Percentiles rank a stretch among this genome's conserved stretches.
These are phyloP conservation scores for Trichoderma breve DNA, from an alignment of 2,329 filamentous ascomycete species.

Conservation along the genomic window DNA sequence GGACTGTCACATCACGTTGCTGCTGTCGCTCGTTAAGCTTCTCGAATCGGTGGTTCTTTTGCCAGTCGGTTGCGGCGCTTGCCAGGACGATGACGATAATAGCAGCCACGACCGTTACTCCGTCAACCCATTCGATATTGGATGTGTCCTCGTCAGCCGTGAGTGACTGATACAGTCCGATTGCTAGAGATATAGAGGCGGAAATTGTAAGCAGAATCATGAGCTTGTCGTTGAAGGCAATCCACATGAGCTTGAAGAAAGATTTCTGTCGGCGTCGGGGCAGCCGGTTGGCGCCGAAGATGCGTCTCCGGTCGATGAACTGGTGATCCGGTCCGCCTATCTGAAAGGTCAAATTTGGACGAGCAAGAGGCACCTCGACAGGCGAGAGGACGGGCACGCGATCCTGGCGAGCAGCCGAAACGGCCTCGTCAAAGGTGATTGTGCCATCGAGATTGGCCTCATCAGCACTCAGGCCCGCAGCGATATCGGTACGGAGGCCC, in stretches of 20 bases:
- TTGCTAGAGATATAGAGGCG: constrained; percentile 69
- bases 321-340: constrained; percentile 28
- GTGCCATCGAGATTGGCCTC: constrained; percentile 46
- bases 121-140: constrained; percentile 77
- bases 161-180: constrained; percentile 72
- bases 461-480: constrained; percentile 49
- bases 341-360: constrained; percentile 31
- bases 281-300: constrained; percentile 63
- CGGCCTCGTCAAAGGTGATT: constrained; percentile 50
- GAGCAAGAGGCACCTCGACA: constrained; percentile 23
- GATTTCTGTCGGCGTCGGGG: constrained; percentile 64
- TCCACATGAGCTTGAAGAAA: constrained; percentile 67
- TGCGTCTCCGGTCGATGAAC: constrained; percentile 60
- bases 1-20: constrained; percentile 69
- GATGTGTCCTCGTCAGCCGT: constrained; percentile 49
- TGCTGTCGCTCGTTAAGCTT: constrained; percentile 80
- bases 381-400: constrained; percentile 29
- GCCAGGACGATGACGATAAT: constrained; percentile 74
- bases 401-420: constrained; percentile 36
- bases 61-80: constrained; percentile 77
- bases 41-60: constrained; percentile 78
- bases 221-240: constrained; percentile 80
- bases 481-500: constrained; percentile 49
- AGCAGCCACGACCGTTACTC: constrained; percentile 74
- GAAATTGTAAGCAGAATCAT: constrained; percentile 69